A percentile compares a stretch with the other conserved stretches of the same genome.
Evolutionary conservation across 1,139 yeast genomes (phyloP).

Genomic region (Blastobotrys raffinosifermentans): DNA sequence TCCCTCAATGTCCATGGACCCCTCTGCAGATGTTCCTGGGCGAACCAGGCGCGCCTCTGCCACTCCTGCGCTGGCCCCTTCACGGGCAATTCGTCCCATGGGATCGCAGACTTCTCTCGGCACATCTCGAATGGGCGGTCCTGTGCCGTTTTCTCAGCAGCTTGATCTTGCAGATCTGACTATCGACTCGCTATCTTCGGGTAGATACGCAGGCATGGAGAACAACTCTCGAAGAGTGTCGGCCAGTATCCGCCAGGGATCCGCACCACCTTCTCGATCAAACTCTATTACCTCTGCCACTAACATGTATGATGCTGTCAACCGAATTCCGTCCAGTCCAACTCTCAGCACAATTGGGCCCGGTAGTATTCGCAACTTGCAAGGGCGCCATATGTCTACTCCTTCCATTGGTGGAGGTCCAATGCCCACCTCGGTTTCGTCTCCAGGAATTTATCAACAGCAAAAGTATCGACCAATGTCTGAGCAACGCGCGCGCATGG

Average conservation of each 20-base stretch:
- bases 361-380: slow-evolving; percentile 8
- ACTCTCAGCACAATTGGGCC: slow-evolving; percentile 7
- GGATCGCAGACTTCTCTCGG: slow-evolving; percentile 9
- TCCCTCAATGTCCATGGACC: background rate
- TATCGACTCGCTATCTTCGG: slow-evolving; percentile 16
- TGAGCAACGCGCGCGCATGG: too few species aligned
- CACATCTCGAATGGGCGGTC: slow-evolving; percentile 1
- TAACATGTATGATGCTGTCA: slow-evolving; percentile 1
- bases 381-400: slow-evolving; percentile 1
- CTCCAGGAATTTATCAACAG: slow-evolving; percentile 3
- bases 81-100: slow-evolving; percentile 12
- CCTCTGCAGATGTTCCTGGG: background rate
- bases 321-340: slow-evolving; percentile 7
- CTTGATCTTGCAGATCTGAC: slow-evolving; percentile 28
- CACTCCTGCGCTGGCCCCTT: too few species aligned
- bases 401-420: slow-evolving; percentile 1
- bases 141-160: slow-evolving; percentile 24
- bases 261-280: slow-evolving; percentile 14
- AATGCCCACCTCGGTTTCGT: slow-evolving; percentile 5
- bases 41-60: background rate
- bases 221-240: slow-evolving; percentile 15
- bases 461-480: slow-evolving; percentile 1
- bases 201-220: slow-evolving; percentile 21
- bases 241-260: slow-evolving; percentile 7
- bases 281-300: slow-evolving; percentile 14